Evolutionary conservation across 2,329 filamentous ascomycete species (phyloP), one percentile per base, ranked within the genome.

Genomic region (Pezizomycotina sp.): DNA sequence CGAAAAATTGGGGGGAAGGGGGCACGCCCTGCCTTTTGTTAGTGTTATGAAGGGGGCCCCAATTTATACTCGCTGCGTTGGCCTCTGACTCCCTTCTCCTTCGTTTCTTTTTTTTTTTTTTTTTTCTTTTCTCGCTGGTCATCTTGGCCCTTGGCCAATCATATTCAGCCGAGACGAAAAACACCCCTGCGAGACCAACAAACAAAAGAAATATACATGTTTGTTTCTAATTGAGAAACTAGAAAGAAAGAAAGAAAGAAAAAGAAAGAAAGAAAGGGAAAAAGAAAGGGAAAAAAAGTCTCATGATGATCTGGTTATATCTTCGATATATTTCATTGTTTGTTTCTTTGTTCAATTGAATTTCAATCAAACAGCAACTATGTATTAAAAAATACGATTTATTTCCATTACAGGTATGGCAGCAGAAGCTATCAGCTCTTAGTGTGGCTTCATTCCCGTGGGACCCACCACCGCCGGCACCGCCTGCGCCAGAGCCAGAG

Each of bases 391-490:
- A n/a, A n/a, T n/a, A n/a, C n/a, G n/a, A n/a, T n/a, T n/a, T n/a
- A n/a, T n/a, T n/a, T 31, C 30, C 22, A 27, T 35, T 23, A 45
- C 55, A 95, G 84, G 80, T 76, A 61, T 98, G 89, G 89, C 84
- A 95, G 64, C 68, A 75, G 52, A 93, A 91, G 60, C 68, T 98
- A 22, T 78, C 84, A 1, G 72, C 74, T 49, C 73, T 91, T 48
- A 73, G 77, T 48, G 77, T 95, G 44, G 89, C 89, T 42, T 65
- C 71, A 38, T 93, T 95, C 56, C 86, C 89, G 7, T 98, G 89
- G 89, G 89, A 98, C 55, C 86, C 89, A 27, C 75, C 61, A 38
- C 57, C 58, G 47, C 54, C 52, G 32, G 52, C 60, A 55, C 48
- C 53, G 55, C 36, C 56, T 57, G 47, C 48, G 52, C 21, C 55